A percentile compares a stretch with the other conserved stretches of the same genome.
Evolutionary conservation across 208 protist species (phyloP).

Genomic region (Vickermania spadyakhi): DNA sequence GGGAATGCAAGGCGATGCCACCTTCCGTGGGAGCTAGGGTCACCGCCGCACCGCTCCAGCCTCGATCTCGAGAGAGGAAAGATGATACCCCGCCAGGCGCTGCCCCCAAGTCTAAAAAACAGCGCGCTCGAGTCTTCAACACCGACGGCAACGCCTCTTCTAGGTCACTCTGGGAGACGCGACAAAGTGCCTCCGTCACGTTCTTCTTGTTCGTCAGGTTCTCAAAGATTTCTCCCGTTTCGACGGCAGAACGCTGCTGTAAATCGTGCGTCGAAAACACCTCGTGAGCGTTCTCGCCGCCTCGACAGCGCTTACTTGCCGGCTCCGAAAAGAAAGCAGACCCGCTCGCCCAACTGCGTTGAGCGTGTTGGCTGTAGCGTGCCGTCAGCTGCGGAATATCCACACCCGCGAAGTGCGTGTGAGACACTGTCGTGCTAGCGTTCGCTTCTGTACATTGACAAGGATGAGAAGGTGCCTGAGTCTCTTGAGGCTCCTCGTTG

Average conservation of each 20-base stretch:
- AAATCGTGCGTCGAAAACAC: conserved; percentile 9
- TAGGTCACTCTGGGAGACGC: no score
- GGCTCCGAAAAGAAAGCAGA: conserved; percentile 9
- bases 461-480: no score
- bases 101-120: conserved; percentile 66
- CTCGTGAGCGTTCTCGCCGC: neutral
- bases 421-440: no score
- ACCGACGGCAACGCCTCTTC: no score
- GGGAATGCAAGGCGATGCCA: conserved; percentile 46
- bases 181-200: no score
- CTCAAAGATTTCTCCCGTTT: no score
- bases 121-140: no score
- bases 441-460: no score
- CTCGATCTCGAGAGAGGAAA: conserved; percentile 40
- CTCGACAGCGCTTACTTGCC: neutral
- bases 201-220: no score
- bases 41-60: conserved; percentile 60
- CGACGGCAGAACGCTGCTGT: no score
- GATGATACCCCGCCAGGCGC: conserved; percentile 67
- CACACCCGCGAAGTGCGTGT: conserved; percentile 31
- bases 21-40: conserved; percentile 30
- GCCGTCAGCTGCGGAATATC: conserved; percentile 31
- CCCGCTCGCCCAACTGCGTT: conserved; percentile 11
- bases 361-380: conserved; percentile 51
- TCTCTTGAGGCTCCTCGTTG: no score